Percentiles rank a stretch among this genome's conserved stretches.
These are phyloP conservation scores for Trichoderma gracile DNA, from an alignment of 2,329 filamentous ascomycete species.

Conservation along the genomic window DNA sequence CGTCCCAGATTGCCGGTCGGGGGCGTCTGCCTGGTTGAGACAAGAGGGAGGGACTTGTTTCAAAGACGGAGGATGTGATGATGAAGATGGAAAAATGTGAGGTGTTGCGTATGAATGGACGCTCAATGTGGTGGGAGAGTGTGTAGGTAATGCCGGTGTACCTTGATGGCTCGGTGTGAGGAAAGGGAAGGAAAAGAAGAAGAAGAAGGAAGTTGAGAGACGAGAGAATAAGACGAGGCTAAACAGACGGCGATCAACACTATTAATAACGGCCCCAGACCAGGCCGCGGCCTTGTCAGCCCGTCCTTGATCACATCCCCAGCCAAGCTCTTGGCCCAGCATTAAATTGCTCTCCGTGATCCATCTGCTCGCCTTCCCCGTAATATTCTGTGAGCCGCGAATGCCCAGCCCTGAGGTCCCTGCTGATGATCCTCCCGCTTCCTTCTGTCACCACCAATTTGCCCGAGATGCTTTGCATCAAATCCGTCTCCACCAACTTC, in stretches of 20 bases:
- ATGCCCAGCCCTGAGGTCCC: constrained; percentile 4
- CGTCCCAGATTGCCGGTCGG: neutral
- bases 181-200: no score
- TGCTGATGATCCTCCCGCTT: constrained; percentile 3
- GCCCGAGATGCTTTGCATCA: constrained; percentile 12
- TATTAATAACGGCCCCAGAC: neutral
- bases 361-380: neutral
- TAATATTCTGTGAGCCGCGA: constrained; percentile 1
- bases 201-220: no score
- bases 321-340: neutral
- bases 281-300: neutral
- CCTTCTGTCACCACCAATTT: no score
- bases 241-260: no score
- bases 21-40: neutral
- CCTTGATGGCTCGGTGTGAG: no score
- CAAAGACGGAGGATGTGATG: neutral
- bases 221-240: no score
- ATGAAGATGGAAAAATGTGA: no score
- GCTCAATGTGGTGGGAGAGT: no score
- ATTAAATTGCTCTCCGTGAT: constrained; percentile 14
- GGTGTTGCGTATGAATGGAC: no score
- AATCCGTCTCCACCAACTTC: constrained; percentile 2
- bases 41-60: neutral
- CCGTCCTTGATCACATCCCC: neutral
- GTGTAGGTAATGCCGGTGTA: no score